Conservation (phyloP, 257 asterid genomes). For the Echium plantagineum region DNA sequence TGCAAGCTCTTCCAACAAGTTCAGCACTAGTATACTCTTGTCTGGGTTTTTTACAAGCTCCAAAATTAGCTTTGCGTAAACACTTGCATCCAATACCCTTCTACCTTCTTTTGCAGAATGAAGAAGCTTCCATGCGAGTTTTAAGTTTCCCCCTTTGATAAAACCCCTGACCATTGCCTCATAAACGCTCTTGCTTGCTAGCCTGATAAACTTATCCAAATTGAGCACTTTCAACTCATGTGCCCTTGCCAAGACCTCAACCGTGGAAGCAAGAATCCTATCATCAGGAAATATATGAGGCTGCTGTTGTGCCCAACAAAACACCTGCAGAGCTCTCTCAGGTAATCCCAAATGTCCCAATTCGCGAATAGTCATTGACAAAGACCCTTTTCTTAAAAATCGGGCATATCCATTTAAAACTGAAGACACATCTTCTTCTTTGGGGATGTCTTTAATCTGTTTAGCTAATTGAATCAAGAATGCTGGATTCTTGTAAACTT, state of each 20-base stretch:
- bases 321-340: conserved; percentile 51
- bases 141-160: conserved; percentile 54
- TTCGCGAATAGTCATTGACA: conserved; percentile 64
- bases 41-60: conserved; percentile 65
- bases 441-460: conserved; percentile 49
- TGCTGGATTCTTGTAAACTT: conserved; percentile 60
- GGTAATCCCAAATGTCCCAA: conserved; percentile 74
- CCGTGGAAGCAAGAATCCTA: conserved; percentile 68
- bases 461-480: conserved; percentile 72
- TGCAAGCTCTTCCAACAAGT: conserved; percentile 68
- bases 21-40: conserved; percentile 24
- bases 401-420: conserved; percentile 50
- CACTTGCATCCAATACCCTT: conserved; percentile 36
- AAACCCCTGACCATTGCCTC: conserved; percentile 69
- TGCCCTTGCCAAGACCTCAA: conserved; percentile 62
- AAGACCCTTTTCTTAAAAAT: conserved; percentile 68
- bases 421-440: conserved; percentile 37
- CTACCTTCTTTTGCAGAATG: conserved; percentile 38
- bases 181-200: conserved; percentile 50
- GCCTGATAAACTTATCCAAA: conserved; percentile 34
- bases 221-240: conserved; percentile 55
- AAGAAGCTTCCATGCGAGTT: conserved; percentile 54
- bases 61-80: conserved; percentile 57
- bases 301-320: conserved; percentile 64
- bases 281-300: conserved; percentile 72